Conservation (phyloP, 2,329 filamentous ascomycete genomes). For the Arthrobotrys megalospora region DNA sequence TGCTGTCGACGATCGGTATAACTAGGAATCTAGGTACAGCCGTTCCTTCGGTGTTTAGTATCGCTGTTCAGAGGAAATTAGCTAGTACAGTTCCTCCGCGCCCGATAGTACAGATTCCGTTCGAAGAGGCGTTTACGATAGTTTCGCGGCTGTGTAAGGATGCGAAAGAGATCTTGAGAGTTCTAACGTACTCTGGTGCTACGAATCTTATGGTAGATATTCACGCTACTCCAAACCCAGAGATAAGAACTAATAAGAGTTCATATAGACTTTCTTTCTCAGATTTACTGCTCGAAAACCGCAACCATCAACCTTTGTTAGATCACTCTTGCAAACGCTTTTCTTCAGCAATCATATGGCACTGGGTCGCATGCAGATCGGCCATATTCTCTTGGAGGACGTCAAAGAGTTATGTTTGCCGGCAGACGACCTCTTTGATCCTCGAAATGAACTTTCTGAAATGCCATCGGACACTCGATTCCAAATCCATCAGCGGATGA, state of each 20-base stretch:
- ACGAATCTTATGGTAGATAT: constrained; percentile 77
- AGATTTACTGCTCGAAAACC: constrained; percentile 73
- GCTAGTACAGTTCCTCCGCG: constrained; percentile 94
- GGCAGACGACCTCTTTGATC: constrained; percentile 78
- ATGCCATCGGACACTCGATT: constrained; percentile 80
- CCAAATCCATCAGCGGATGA: constrained; percentile 80
- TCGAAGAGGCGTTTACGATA: constrained; percentile 79
- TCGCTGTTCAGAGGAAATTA: constrained; percentile 89
- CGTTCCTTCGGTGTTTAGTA: constrained; percentile 86
- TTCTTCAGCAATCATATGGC: constrained; percentile 81
- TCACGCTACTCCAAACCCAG: no score
- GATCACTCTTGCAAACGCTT: constrained; percentile 82
- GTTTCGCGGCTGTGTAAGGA: constrained; percentile 81
- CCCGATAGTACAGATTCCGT: constrained; percentile 84
- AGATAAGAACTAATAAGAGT: constrained; percentile 25
- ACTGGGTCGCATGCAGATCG: constrained; percentile 77
- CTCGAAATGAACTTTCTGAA: constrained; percentile 82
- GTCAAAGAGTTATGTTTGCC: constrained; percentile 83
- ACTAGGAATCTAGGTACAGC: constrained; percentile 76
- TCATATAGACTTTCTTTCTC: constrained; percentile 63
- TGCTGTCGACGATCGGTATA: constrained; percentile 73
- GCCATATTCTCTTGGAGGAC: constrained; percentile 84
- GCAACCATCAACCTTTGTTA: constrained; percentile 85
- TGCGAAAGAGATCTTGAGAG: constrained; percentile 77
- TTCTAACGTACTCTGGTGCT: constrained; percentile 78